Percentiles rank a stretch among this genome's conserved stretches.
Conservation (phyloP, 2,329 filamentous ascomycete genomes). For the Tolypocladium endophyticum region DNA sequence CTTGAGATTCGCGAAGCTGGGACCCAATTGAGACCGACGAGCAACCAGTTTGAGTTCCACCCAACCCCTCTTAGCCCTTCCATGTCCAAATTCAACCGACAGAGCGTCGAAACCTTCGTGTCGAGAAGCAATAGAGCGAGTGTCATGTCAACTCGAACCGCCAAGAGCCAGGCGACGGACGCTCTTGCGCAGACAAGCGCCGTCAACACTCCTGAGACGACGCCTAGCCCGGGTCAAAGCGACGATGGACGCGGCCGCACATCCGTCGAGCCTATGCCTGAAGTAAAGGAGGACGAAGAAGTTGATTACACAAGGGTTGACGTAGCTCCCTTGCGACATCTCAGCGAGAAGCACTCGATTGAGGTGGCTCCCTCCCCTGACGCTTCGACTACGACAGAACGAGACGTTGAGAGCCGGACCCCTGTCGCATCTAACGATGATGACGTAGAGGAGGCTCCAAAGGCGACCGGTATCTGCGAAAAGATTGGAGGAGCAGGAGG, state of each 20-base stretch:
- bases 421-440: conserved; percentile 10
- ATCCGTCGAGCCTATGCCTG: conserved; percentile 27
- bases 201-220: conserved; percentile 41
- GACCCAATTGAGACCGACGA: conserved; percentile 54
- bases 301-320: conserved; percentile 52
- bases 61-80: conserved; percentile 66
- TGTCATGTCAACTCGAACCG: conserved; percentile 61
- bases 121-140: conserved; percentile 59
- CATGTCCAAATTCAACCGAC: conserved; percentile 46
- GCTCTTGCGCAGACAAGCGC: conserved; percentile 54
- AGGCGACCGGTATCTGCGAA: conserved; percentile 14
- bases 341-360: conserved; percentile 28
- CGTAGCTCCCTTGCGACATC: conserved; percentile 34
- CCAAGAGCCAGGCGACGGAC: conserved; percentile 60
- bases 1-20: conserved; percentile 88
- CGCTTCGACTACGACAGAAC: not conserved
- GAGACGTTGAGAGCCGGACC: not conserved
- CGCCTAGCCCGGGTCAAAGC: conserved; percentile 42
- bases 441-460: conserved; percentile 12
- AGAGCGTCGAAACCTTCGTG: conserved; percentile 56
- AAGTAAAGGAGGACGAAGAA: conserved; percentile 24
- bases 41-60: conserved; percentile 74
- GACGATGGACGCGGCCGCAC: conserved; percentile 36
- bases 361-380: conserved; percentile 10
- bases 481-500: conserved; percentile 11